Percentiles rank a stretch among this genome's conserved stretches.
Evolutionary conservation across 148 eudicot genomes (phyloP).

Genomic region (Diospyros kaki): DNA sequence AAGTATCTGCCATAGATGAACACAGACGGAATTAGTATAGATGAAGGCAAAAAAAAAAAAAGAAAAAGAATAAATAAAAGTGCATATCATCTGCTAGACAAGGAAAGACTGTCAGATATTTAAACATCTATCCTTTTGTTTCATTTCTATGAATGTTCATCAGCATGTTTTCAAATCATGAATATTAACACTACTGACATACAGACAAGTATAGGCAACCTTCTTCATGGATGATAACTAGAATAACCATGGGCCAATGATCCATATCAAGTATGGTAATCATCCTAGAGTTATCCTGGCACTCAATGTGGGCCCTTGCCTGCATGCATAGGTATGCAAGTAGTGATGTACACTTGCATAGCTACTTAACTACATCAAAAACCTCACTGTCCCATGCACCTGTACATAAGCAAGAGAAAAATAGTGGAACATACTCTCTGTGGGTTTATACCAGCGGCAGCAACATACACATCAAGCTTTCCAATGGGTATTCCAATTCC

Average conservation of each 20-base stretch:
- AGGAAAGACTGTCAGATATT: background rate
- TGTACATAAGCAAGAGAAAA: background rate
- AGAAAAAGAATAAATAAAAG: background rate
- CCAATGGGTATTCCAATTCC: slow-evolving; percentile 99
- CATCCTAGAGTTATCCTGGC: background rate
- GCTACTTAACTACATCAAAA: background rate
- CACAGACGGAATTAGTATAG: background rate
- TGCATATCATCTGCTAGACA: background rate
- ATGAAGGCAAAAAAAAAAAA: background rate
- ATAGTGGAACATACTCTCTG: slow-evolving; percentile 52
- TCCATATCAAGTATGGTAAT: background rate
- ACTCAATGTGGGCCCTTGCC: background rate
- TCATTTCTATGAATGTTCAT: background rate
- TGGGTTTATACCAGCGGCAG: slow-evolving; percentile 99
- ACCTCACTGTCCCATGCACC: background rate
- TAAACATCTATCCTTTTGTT: background rate
- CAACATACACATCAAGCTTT: slow-evolving; percentile 96
- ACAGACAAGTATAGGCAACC: background rate
- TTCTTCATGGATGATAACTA: background rate
- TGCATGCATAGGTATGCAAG: background rate
- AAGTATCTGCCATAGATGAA: slow-evolving; percentile 49
- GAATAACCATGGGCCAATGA: background rate
- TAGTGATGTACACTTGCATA: background rate
- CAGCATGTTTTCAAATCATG: background rate
- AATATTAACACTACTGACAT: slow-evolving; percentile 2